Evolutionary conservation across 2,329 filamentous ascomycete species (phyloP), one percentile per base, ranked within the genome.

Genomic region (Diplodia seriata): DNA sequence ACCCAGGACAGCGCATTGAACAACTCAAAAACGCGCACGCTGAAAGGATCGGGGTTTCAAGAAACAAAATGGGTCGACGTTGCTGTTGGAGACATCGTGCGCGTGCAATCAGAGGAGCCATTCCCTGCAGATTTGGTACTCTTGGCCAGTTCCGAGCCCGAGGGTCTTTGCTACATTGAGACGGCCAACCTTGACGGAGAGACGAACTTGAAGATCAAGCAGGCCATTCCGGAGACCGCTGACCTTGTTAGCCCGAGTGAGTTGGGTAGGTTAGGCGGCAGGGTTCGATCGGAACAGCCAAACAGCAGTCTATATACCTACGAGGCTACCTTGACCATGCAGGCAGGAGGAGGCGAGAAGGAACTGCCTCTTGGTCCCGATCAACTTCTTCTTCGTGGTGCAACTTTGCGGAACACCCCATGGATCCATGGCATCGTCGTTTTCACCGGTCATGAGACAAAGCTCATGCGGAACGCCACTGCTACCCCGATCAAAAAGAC

Each of bases 301-400:
- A 99, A 99, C 84, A 97, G 93, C 82, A 98, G 94, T 79, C 84
- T 99, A 43, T 99, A 99, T 80, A 99, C 95, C 0, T 99, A 98
- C 78, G 96, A 99, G 80, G 95, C 94, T 49, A 97, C 94, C 0
- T 79, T 99, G 78, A 98, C 94, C 0, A 91, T 98, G 85, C 89
- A 94, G 74, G 86, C 91, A 55, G 93, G 94, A 53, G 94, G 94
- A 20, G 93, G 93, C 43, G 95, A 99, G 80, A 97, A 96, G 80
- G 94, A 98, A 77, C 81, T 98, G 59, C 86, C 96, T 1, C 81
- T 99, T 66, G 91, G 91, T 71, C 95, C 95, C 0, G 95, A 99
- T 77, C 95, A 99, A 79, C 86, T 99, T 50, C 85, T 99, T 20
- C 87, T 99, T 40, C 89, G 95, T 83, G 95, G 95, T 70, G 95